These are phyloP conservation scores for Diphasiastrum complanatum DNA, from an alignment of 83 land plant species.

Conservation along the genomic window DNA sequence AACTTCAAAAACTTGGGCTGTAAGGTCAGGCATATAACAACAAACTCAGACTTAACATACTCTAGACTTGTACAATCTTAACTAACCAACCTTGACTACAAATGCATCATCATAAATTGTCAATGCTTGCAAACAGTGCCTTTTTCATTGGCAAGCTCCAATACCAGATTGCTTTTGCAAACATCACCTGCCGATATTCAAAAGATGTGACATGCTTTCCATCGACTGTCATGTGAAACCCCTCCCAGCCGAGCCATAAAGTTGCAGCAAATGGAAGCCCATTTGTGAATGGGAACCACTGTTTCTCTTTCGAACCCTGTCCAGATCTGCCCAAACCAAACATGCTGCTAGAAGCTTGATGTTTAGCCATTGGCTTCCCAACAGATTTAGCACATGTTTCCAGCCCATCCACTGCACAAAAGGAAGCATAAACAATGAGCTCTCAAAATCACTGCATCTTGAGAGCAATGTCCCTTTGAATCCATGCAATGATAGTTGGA, in stretches of 20 bases:
- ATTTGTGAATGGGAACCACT: conserved; percentile 63
- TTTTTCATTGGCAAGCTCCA: no score
- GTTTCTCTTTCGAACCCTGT: conserved; percentile 10
- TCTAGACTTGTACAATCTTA: no score
- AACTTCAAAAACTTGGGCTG: no score
- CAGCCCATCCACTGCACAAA: conserved; percentile 38
- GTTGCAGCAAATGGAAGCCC: conserved; percentile 79
- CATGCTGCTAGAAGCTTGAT: not conserved
- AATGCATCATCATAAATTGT: no score
- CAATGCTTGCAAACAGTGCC: no score
- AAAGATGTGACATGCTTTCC: conserved; percentile 89
- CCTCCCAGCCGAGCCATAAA: conserved; percentile 74
- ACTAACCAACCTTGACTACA: no score
- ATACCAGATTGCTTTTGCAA: not conserved
- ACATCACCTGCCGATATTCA: conserved; percentile 67
- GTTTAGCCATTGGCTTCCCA: conserved; percentile 23
- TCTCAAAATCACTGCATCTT: not conserved
- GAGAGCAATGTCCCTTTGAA: conserved; percentile 6
- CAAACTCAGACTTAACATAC: no score
- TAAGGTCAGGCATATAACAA: no score
- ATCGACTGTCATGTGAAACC: conserved; percentile 90
- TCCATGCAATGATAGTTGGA: not conserved
- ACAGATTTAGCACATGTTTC: conserved; percentile 30
- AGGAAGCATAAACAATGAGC: not conserved
- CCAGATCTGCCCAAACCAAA: conserved; percentile 1